A percentile compares a stretch with the other conserved stretches of the same genome.
Evolutionary conservation across 192 early-diverging fungal genomes (phyloP).

Genomic region (Phycomyces blakesleeanus): DNA sequence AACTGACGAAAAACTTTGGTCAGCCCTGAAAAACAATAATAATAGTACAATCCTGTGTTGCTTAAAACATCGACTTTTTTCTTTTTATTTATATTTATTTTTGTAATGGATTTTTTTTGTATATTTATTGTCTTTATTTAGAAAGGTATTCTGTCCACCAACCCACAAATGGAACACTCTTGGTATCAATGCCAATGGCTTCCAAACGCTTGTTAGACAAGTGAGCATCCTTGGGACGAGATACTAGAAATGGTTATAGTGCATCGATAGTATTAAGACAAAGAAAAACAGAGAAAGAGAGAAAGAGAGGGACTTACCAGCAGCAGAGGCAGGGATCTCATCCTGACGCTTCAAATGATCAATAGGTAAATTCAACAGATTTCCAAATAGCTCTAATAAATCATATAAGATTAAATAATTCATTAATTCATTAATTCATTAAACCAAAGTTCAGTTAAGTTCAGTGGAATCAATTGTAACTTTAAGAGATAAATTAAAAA

Average conservation of each 20-base stretch:
- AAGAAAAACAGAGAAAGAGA: too few relatives aligned
- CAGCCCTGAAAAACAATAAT: too few relatives aligned
- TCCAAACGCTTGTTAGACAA: constrained; percentile 58
- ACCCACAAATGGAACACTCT: constrained; percentile 45
- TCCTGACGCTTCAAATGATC: constrained; percentile 48
- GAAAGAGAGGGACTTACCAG: neutral
- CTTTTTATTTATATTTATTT: too few relatives aligned
- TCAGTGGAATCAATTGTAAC: too few relatives aligned
- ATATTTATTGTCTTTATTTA: neutral
- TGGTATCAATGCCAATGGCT: constrained; percentile 49
- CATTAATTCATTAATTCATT: too few relatives aligned
- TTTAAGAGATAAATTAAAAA: too few relatives aligned
- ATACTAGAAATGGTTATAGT: too few relatives aligned
- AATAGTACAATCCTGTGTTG: too few relatives aligned
- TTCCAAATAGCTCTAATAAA: constrained; percentile 53
- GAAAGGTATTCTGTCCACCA: constrained; percentile 45
- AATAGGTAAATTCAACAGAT: constrained; percentile 39
- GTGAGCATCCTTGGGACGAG: constrained; percentile 60
- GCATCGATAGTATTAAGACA: too few relatives aligned
- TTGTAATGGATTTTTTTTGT: neutral
- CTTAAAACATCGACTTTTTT: too few relatives aligned
- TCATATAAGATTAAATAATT: too few relatives aligned
- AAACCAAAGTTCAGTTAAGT: too few relatives aligned
- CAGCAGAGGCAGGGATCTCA: constrained; percentile 29
- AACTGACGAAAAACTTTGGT: neutral